A percentile compares a stretch with the other conserved stretches of the same genome.
Evolutionary conservation across 2,329 filamentous ascomycete species (phyloP).

Genomic region (Plenodomus biglobosus): DNA sequence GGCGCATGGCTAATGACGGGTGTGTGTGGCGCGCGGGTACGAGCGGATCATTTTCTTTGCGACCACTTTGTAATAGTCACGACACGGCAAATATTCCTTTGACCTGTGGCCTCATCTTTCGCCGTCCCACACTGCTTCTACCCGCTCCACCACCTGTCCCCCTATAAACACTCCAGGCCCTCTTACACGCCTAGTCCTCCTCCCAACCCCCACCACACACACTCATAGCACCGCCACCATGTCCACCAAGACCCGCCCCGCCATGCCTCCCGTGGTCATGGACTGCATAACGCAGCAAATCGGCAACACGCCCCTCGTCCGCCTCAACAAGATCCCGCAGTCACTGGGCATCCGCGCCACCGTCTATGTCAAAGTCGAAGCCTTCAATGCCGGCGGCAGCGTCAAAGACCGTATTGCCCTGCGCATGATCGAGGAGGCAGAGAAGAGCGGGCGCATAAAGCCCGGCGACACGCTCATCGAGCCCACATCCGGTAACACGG

Average conservation of each 20-base stretch:
- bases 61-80: constrained; percentile 6
- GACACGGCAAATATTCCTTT: constrained; percentile 1
- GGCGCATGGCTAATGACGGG: constrained; percentile 1
- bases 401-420: constrained; percentile 95
- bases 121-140: constrained; percentile 1
- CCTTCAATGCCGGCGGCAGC: constrained; percentile 91
- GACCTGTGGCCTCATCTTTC: background rate
- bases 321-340: constrained; percentile 88
- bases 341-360: constrained; percentile 86
- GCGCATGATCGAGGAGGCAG: constrained; percentile 96
- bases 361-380: constrained; percentile 88
- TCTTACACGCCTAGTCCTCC: background rate
- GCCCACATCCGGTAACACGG: constrained; percentile 97
- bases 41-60: constrained; percentile 21
- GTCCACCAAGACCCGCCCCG: constrained; percentile 53
- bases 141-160: background rate
- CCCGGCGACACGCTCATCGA: constrained; percentile 97
- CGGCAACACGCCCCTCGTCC: constrained; percentile 92
- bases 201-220: background rate
- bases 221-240: constrained; percentile 34
- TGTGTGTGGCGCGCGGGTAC: constrained; percentile 11
- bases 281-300: constrained; percentile 82
- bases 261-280: constrained; percentile 59
- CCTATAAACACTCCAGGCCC: background rate
- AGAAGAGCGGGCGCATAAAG: constrained; percentile 89